These are phyloP conservation scores for Neonectria sp. DNA, from an alignment of 2,329 filamentous ascomycete species.

Conservation along the genomic window DNA sequence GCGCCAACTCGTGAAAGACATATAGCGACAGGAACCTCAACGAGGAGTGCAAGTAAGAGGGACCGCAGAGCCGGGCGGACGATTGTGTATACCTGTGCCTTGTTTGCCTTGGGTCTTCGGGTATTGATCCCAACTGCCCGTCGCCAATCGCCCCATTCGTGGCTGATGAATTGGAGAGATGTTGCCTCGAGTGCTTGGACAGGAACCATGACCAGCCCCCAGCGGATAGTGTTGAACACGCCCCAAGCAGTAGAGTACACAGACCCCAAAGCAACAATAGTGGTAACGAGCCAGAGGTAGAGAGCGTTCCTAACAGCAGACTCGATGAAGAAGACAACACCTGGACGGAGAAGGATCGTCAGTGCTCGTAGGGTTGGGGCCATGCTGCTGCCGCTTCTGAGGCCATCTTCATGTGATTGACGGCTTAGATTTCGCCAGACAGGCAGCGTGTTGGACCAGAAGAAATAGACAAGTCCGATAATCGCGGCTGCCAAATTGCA, in stretches of 20 bases:
- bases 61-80: constrained; percentile 68
- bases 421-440: constrained; percentile 18
- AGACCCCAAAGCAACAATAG: constrained; percentile 73
- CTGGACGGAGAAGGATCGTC: constrained; percentile 68
- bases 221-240: constrained; percentile 81
- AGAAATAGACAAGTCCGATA: constrained; percentile 72
- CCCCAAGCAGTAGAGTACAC: constrained; percentile 82
- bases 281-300: constrained; percentile 79
- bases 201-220: constrained; percentile 82
- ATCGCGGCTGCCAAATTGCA: constrained; percentile 72
- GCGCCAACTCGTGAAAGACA: constrained; percentile 73
- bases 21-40: constrained; percentile 76
- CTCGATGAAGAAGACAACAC: constrained; percentile 72
- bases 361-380: constrained; percentile 64
- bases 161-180: constrained; percentile 75
- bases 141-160: constrained; percentile 73
- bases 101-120: constrained; percentile 35
- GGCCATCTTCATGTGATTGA: background rate
- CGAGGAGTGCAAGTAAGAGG: constrained; percentile 63
- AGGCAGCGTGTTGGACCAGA: constrained; percentile 57
- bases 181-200: constrained; percentile 78
- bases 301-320: constrained; percentile 78
- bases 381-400: background rate
- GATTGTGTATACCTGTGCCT: constrained; percentile 54
- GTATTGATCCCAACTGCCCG: constrained; percentile 43